These are phyloP conservation scores for Monosporascus sp. DNA, from an alignment of 2,329 filamentous ascomycete genomes.

Conservation along the genomic window DNA sequence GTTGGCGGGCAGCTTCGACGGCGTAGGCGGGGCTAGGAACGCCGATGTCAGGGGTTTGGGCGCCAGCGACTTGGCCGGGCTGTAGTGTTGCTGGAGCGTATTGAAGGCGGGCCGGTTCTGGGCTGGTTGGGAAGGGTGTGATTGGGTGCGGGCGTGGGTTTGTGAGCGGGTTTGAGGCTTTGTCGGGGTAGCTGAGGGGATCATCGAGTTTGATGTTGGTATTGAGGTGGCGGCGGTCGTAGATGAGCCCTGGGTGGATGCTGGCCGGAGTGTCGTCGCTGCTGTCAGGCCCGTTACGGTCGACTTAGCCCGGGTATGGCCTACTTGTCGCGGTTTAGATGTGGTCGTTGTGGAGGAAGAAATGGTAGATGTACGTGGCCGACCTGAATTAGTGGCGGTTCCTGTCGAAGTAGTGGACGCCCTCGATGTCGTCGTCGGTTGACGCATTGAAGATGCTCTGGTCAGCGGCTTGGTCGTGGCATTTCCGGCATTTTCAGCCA, in stretches of 20 bases:
- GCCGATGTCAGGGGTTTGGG: constrained; percentile 59
- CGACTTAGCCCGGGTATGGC: constrained; percentile 37
- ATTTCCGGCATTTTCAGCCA: constrained; percentile 8
- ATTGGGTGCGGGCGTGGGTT: constrained; percentile 25
- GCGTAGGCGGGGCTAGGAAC: constrained; percentile 55
- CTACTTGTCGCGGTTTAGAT: constrained; percentile 9
- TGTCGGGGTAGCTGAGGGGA: constrained; percentile 2
- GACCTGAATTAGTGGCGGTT: not conserved
- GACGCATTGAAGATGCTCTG: constrained; percentile 22
- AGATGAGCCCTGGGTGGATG: constrained; percentile 15
- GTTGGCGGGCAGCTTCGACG: constrained; percentile 57
- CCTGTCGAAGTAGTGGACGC: not conserved
- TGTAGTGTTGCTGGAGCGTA: constrained; percentile 63
- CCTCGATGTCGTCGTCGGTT: constrained; percentile 1
- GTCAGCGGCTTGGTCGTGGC: constrained; percentile 18
- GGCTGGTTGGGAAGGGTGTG: constrained; percentile 7
- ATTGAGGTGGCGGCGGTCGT: constrained; percentile 22
- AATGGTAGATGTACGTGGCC: not conserved
- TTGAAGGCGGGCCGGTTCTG: constrained; percentile 51
- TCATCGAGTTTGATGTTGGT: constrained; percentile 3
- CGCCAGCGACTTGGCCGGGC: constrained; percentile 54
- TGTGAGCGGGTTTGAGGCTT: constrained; percentile 12
- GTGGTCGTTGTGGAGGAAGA: constrained; percentile 14
- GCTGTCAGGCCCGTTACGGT: constrained; percentile 33
- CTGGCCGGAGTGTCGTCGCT: constrained; percentile 35